phyloP scores from a whole-genome alignment of 78 protist species.

The Capsaspora owczarzaki region DNA sequence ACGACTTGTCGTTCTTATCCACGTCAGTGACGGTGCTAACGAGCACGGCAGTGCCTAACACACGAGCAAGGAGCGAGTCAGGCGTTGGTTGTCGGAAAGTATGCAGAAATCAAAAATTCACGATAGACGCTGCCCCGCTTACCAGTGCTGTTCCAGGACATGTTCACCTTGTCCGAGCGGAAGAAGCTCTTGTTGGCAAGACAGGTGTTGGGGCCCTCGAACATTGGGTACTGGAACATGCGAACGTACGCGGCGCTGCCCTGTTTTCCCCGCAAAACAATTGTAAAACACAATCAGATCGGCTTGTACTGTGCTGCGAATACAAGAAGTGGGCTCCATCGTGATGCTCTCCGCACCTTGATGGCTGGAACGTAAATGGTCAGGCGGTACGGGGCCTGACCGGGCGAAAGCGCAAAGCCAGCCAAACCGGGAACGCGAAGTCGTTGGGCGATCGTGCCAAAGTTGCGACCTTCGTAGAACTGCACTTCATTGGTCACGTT shows the following conservation, averaged over 20 bases:
- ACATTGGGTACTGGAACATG: neutral
- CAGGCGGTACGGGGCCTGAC: slow-evolving; percentile 6
- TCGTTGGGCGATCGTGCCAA: neutral
- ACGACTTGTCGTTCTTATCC: slow-evolving; percentile 36
- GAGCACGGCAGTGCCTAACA: slow-evolving; percentile 19
- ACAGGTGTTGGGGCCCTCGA: no score
- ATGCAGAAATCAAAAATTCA: neutral
- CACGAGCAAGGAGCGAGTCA: neutral
- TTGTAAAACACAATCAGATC: neutral
- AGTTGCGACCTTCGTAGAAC: slow-evolving; percentile 3
- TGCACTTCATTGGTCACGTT: slow-evolving; percentile 11
- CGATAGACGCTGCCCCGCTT: neutral
- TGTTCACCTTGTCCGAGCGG: slow-evolving; percentile 5
- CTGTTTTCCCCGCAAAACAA: neutral
- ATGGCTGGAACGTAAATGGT: slow-evolving; percentile 23
- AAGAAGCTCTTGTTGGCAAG: slow-evolving; percentile 2
- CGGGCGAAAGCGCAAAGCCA: neutral
- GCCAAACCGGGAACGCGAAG: neutral
- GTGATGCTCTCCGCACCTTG: slow-evolving; percentile 9
- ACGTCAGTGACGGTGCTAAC: slow-evolving; percentile 30
- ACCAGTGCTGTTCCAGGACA: slow-evolving; percentile 16
- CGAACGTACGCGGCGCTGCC: neutral
- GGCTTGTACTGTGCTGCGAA: neutral
- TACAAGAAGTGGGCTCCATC: neutral
- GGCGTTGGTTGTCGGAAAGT: neutral